These are phyloP conservation scores for Ophiocordyceps camponoti-leonardi DNA, from an alignment of 2,329 filamentous ascomycete genomes.

Conservation along the genomic window DNA sequence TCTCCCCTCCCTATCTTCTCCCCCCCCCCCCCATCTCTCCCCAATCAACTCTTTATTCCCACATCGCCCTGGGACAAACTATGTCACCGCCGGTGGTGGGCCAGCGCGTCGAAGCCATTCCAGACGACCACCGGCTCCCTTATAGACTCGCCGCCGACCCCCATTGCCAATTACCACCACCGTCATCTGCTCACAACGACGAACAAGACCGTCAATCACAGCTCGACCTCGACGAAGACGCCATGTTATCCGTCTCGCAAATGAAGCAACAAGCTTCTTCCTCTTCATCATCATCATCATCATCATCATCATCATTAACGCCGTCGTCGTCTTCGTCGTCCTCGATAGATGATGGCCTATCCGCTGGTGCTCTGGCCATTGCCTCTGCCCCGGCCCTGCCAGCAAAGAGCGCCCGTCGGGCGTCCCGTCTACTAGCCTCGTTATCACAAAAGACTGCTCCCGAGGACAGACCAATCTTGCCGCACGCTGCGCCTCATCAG, in stretches of 20 bases:
- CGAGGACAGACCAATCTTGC: slow-evolving; percentile 14
- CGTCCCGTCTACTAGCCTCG: slow-evolving; percentile 22
- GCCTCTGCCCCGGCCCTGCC: slow-evolving; percentile 27
- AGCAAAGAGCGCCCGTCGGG: slow-evolving; percentile 29
- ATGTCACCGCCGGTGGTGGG: slow-evolving; percentile 2
- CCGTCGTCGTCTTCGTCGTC: too few species aligned
- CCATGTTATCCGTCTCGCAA: slow-evolving; percentile 12
- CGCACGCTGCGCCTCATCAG: slow-evolving; percentile 33
- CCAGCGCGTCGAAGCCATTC: slow-evolving; percentile 5
- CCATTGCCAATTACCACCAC: neutral
- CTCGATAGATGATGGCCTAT: too few species aligned
- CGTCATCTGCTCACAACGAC: neutral
- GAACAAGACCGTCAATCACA: neutral
- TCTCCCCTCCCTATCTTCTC: too few species aligned
- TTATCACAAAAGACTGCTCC: slow-evolving; percentile 13
- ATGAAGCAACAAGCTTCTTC: neutral
- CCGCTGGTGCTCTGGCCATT: slow-evolving; percentile 1
- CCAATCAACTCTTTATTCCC: too few species aligned
- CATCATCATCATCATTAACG: too few species aligned
- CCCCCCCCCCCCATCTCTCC: neutral
- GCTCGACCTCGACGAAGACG: slow-evolving; percentile 4
- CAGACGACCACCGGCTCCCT: slow-evolving; percentile 2
- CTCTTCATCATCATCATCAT: too few species aligned
- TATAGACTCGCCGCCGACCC: slow-evolving; percentile 4
- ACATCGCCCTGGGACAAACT: too few species aligned